These are phyloP conservation scores for Solanum okadae DNA, from an alignment of 257 asterid genomes.

Conservation along the genomic window DNA sequence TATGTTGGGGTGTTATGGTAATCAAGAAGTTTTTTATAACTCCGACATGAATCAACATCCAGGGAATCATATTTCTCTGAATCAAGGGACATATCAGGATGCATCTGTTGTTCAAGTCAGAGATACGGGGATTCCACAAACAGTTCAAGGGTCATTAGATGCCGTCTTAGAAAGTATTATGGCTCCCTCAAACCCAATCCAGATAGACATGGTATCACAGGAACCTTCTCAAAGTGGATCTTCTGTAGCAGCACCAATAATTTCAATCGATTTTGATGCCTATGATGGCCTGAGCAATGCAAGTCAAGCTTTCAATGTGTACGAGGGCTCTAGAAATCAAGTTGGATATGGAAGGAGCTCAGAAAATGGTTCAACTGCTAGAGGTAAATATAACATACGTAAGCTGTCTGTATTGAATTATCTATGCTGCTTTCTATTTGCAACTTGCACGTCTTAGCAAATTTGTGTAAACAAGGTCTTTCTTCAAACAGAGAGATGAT, in stretches of 20 bases:
- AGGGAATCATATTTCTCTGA: slow-evolving; percentile 25
- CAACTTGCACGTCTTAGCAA: background rate
- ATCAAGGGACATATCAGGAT: slow-evolving; percentile 32
- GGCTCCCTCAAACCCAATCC: slow-evolving; percentile 33
- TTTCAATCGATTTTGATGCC: slow-evolving; percentile 46
- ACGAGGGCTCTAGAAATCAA: slow-evolving; percentile 57
- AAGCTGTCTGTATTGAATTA: background rate
- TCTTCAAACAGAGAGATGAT: background rate
- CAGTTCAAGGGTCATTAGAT: slow-evolving; percentile 37
- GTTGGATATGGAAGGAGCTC: slow-evolving; percentile 29
- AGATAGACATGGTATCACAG: slow-evolving; percentile 34
- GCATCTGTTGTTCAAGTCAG: slow-evolving; percentile 21
- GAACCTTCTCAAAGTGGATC: slow-evolving; percentile 87
- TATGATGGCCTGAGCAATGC: slow-evolving; percentile 54
- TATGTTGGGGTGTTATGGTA: slow-evolving; percentile 35
- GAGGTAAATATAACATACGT: background rate
- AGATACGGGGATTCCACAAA: slow-evolving; percentile 36
- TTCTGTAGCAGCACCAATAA: slow-evolving; percentile 49
- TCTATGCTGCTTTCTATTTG: background rate
- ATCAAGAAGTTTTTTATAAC: slow-evolving; percentile 18
- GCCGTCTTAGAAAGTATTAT: slow-evolving; percentile 32
- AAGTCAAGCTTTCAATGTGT: slow-evolving; percentile 47
- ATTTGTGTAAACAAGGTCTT: background rate
- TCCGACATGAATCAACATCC: slow-evolving; percentile 23
- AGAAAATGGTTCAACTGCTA: slow-evolving; percentile 26